Evolutionary conservation across 1,284 basidiomycete species (phyloP), one percentile per base, ranked within the genome.

Genomic region (Rhizopogon parksii): DNA sequence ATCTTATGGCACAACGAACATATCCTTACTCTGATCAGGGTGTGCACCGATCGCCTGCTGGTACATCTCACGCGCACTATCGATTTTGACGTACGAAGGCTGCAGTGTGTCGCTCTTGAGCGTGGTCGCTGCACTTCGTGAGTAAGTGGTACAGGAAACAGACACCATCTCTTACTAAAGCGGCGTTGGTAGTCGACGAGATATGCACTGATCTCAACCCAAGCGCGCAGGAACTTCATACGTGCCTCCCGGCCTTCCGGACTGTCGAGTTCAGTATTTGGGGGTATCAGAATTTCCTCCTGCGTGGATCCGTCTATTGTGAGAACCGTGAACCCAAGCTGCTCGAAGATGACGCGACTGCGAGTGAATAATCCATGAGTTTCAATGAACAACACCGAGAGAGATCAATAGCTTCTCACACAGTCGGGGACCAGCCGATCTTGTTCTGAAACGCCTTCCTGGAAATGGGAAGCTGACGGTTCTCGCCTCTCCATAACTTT

Each of bases 201-300:
- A 79, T 83, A 88, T 2, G 85, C 78, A 40, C 78, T 70, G 3
- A 84, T 65, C 60, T 91, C 87, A 11, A 88, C 74, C 88, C 88
- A 91, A 19, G 82, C 82, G 25, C 86, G 76, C 40, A 91, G 74
- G 2, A 91, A 72, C 57, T 75, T 83, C 15, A 73, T 73, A 11
- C 82, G 76, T 52, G 74, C 79, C 47, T 71, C 68, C 42, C 69
- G 72, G 7, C 81, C 83, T 34, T 71, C 65, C 2, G 68, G 57
- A 1, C 70, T 73, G 9, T 51, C 62, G 7, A 71, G 59, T 51
- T 84, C 78, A 5, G 79, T 79, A 5, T 65, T 47, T 0, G 86
- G 85, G 15, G 84, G 78, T 3, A 71, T 70, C 15, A 88, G 1
- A 71, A 71, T 4, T 64, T 60, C 36, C 77, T 75, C 27, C 56